These are phyloP conservation scores for Deinandra increscens DNA, from an alignment of 129 eudicot species.

Conservation along the genomic window DNA sequence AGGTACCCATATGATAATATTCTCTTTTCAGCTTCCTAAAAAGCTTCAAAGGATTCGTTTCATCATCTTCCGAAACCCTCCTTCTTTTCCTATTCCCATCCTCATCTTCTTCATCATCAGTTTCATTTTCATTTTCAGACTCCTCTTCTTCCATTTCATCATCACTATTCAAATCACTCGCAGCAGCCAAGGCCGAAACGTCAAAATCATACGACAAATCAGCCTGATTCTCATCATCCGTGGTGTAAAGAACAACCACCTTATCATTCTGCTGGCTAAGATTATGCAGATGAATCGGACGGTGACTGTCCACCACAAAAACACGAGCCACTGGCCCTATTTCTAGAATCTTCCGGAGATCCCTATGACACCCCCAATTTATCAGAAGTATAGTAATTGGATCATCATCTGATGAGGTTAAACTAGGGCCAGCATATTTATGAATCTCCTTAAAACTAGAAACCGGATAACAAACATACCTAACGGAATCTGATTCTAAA, in stretches of 20 bases:
- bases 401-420: conserved; percentile 41
- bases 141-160: conserved; percentile 59
- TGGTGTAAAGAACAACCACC: conserved; percentile 73
- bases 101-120: conserved; percentile 46
- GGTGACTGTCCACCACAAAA: conserved; percentile 86
- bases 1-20: conserved; percentile 85
- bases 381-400: conserved; percentile 71
- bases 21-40: conserved; percentile 67
- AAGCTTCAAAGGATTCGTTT: conserved; percentile 64
- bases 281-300: conserved; percentile 93
- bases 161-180: conserved; percentile 75
- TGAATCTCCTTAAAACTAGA: conserved; percentile 84
- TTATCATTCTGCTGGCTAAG: conserved; percentile 60
- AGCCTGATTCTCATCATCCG: conserved; percentile 82
- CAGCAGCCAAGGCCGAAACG: conserved; percentile 72
- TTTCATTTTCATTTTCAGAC: conserved; percentile 34
- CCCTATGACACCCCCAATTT: conserved; percentile 98
- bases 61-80: conserved; percentile 54
- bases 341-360: conserved; percentile 55
- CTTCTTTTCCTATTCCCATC: conserved; percentile 51
- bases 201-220: conserved; percentile 77
- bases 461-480: conserved; percentile 87
- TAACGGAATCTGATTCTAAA: conserved; percentile 87
- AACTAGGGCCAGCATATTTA: conserved; percentile 58
- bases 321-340: conserved; percentile 59